These are phyloP conservation scores for Buxus sempervirens DNA, from an alignment of 164 flowering plant genomes.

Conservation along the genomic window DNA sequence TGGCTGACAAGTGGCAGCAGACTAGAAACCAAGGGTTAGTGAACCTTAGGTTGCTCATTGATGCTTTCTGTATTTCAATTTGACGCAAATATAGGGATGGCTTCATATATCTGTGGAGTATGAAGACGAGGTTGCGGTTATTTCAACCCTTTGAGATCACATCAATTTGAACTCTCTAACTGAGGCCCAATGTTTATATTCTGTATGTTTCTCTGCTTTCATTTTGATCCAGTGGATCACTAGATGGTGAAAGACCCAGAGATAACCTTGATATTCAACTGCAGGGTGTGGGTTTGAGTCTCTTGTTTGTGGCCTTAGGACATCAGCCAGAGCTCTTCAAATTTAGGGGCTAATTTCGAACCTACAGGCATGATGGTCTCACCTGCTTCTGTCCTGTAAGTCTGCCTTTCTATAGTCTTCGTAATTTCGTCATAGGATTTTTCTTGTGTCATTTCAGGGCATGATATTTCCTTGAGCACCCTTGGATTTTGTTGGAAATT, in stretches of 20 bases:
- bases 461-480: neutral
- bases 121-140: too few species aligned
- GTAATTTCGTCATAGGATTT: conserved; percentile 29
- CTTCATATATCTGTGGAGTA: too few species aligned
- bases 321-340: conserved; percentile 30
- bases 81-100: too few species aligned
- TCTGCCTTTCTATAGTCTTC: conserved; percentile 12
- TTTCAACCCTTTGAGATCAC: too few species aligned
- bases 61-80: too few species aligned
- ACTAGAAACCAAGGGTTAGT: too few species aligned
- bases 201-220: neutral
- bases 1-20: too few species aligned
- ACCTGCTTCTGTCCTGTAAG: conserved; percentile 44
- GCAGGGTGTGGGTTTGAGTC: conserved; percentile 47
- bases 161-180: neutral
- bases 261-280: conserved; percentile 35
- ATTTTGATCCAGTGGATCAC: neutral
- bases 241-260: conserved; percentile 5
- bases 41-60: too few species aligned
- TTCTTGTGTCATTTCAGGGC: conserved; percentile 17
- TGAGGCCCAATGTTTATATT: neutral
- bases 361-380: conserved; percentile 35
- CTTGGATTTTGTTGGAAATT: too few species aligned
- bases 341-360: conserved; percentile 33
- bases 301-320: conserved; percentile 33